Evolutionary conservation across 2,329 filamentous ascomycete genomes (phyloP), one percentile per base, ranked within the genome.

Genomic region (Thelonectria olida): DNA sequence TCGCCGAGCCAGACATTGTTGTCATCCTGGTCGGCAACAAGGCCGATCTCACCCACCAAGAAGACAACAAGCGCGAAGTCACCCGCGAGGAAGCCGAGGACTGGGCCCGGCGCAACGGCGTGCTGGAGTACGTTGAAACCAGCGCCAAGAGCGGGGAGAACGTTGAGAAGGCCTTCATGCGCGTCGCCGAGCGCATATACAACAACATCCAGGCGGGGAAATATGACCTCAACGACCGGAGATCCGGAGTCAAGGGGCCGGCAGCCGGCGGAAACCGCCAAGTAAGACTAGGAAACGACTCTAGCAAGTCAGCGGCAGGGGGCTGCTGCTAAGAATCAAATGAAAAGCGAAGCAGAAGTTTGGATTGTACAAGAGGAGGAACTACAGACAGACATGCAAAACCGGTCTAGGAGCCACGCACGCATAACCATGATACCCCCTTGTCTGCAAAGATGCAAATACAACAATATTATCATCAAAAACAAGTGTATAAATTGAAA

Each of bases 21-120:
- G 92, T 98, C 15, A 90, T 99, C 19, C 82, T 99, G 6, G 96
- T 99, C 5, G 96, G 96, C 41, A 99, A 99, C 81, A 99, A 99
- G 79, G 88, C 88, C 31, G 96, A 99, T 79, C 83, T 98, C 41
- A 88, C 91, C 0, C 81, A 82, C 49, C 71, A 72, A 50, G 76
- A 73, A 9, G 71, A 83, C 51, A 91, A 91, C 72, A 88, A 89
- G 79, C 85, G 95, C 58, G 91, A 96, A 74, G 93, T 98, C 23
- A 92, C 90, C 1, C 83, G 82, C 53, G 85, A 91, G 67, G 95
- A 98, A 79, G 96, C 96, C 3, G 89, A 95, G 73, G 91, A 91
- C 61, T 99, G 96, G 96, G 96, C 93, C 63, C 84, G 84, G 62
- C 81, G 84, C 67, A 97, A 98, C 77, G 92, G 92, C 60, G 90